Evolutionary conservation across 768 basidiomycete species (phyloP).

Genomic region (Dacryopinax primogenitus): DNA sequence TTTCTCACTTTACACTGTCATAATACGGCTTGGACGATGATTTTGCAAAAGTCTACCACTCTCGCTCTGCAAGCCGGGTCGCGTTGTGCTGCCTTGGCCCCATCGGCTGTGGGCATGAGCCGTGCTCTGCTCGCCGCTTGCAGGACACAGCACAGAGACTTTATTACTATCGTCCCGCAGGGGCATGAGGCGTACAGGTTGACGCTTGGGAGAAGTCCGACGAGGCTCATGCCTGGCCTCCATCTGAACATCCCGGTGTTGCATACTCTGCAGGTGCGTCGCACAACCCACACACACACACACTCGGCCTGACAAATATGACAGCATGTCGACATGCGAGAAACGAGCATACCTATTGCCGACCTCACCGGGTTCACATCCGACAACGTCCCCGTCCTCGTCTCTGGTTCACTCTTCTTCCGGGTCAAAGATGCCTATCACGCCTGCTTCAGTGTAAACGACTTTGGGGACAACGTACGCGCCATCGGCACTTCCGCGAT

Average conservation of each 20-base stretch:
- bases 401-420: conserved; percentile 45
- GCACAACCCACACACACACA: too few relatives aligned
- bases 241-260: conserved; percentile 36
- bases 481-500: conserved; percentile 45
- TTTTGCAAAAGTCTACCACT: neutral
- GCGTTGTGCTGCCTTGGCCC: neutral
- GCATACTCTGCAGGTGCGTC: conserved; percentile 31
- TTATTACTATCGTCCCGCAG: conserved; percentile 41
- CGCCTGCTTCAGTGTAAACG: conserved; percentile 41
- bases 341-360: conserved; percentile 31
- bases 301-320: too few relatives aligned
- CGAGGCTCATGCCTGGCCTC: conserved; percentile 35
- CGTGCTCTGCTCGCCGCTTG: neutral
- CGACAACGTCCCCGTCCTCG: conserved; percentile 36
- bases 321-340: conserved; percentile 34
- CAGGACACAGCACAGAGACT: conserved; percentile 20
- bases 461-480: conserved; percentile 38
- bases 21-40: neutral
- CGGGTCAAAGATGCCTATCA: conserved; percentile 41
- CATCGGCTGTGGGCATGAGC: neutral
- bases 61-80: neutral
- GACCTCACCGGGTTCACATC: conserved; percentile 25
- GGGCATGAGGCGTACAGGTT: conserved; percentile 43
- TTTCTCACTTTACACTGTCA: neutral
- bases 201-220: conserved; percentile 37